Conservation (phyloP, 768 basidiomycete species). For the Neoboletus subvelutipes region DNA sequence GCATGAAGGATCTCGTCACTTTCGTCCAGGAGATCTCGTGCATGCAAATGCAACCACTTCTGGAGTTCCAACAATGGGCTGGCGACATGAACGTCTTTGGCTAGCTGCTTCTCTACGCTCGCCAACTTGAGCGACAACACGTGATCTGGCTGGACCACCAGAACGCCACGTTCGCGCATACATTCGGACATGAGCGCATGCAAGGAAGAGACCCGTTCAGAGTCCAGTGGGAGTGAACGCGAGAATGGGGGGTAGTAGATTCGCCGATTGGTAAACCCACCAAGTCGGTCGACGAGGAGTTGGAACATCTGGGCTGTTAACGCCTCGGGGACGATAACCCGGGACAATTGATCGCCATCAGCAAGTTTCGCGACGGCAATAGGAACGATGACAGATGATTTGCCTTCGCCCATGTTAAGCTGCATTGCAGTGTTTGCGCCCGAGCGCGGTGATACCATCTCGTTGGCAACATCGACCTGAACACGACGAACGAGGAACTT, state of each 20-base stretch:
- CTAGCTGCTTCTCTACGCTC: slow-evolving; percentile 37
- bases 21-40: slow-evolving; percentile 27
- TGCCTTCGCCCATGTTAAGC: slow-evolving; percentile 59
- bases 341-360: slow-evolving; percentile 39
- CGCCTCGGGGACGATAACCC: slow-evolving; percentile 49
- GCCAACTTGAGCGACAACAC: slow-evolving; percentile 48
- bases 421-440: slow-evolving; percentile 41
- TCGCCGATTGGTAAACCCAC: slow-evolving; percentile 43
- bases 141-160: slow-evolving; percentile 51
- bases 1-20: slow-evolving; percentile 30
- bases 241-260: slow-evolving; percentile 50
- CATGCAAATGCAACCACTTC: slow-evolving; percentile 15
- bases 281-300: slow-evolving; percentile 39
- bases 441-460: slow-evolving; percentile 44
- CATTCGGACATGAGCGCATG: slow-evolving; percentile 37
- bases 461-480: slow-evolving; percentile 39
- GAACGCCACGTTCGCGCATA: slow-evolving; percentile 35
- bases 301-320: slow-evolving; percentile 47
- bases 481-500: slow-evolving; percentile 41
- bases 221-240: slow-evolving; percentile 31
- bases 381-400: slow-evolving; percentile 47
- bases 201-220: slow-evolving; percentile 21
- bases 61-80: slow-evolving; percentile 22
- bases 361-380: slow-evolving; percentile 42
- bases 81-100: neutral